Conservation (phyloP, 2,329 filamentous ascomycete genomes). For the Leptoxyphium fumago region DNA sequence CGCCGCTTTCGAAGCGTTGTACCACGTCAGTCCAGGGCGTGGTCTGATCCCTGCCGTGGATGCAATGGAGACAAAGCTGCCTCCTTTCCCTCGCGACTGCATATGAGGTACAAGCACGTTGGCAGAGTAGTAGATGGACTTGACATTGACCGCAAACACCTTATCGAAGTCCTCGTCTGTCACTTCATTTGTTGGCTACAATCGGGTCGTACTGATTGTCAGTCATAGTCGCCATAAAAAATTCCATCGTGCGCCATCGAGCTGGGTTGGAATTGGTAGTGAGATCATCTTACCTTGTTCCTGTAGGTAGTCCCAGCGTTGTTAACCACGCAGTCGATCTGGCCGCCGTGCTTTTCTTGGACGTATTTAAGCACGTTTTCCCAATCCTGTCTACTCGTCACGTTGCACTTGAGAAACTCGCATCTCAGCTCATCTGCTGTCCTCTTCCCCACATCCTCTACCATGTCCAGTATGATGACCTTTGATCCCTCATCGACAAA, state of each 20-base stretch:
- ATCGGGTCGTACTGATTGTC: too few relatives aligned
- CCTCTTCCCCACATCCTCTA: constrained; percentile 36
- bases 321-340: constrained; percentile 45
- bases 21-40: constrained; percentile 51
- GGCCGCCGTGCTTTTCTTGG: constrained; percentile 30
- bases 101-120: constrained; percentile 47
- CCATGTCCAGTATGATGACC: constrained; percentile 49
- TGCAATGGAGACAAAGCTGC: constrained; percentile 50
- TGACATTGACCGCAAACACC: constrained; percentile 55
- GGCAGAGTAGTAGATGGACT: constrained; percentile 47
- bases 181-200: constrained; percentile 42
- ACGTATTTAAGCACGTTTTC: constrained; percentile 32
- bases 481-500: constrained; percentile 46
- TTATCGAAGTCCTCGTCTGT: constrained; percentile 52
- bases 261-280: background rate
- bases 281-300: constrained; percentile 33
- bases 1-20: constrained; percentile 54
- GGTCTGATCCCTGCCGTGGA: constrained; percentile 49
- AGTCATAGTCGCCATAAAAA: background rate
- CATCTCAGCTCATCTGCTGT: constrained; percentile 33
- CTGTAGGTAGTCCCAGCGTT: constrained; percentile 44
- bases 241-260: background rate
- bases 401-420: constrained; percentile 36
- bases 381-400: constrained; percentile 41
- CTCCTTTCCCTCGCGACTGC: constrained; percentile 40